Evolutionary conservation across 2,329 filamentous ascomycete genomes (phyloP), one percentile per base, ranked within the genome.

Genomic region (Sporothrix globosa): DNA sequence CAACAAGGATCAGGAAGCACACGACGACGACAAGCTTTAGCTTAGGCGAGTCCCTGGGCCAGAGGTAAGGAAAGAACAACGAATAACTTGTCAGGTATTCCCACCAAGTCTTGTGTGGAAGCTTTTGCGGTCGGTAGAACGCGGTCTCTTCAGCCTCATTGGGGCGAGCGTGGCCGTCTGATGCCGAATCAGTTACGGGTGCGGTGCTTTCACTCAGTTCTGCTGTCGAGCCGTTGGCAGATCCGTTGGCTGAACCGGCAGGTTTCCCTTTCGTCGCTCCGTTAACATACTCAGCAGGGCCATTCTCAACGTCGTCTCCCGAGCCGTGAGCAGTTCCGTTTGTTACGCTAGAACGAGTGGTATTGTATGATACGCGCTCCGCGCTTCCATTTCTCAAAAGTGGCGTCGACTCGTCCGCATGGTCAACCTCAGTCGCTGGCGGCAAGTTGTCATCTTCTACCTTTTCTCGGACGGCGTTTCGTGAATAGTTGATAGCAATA

Each of bases 41-140:
- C 73, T 84, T 86, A 5, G 77, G 56, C 50, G 92, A 90, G 77
- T 95, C 95, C 76, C 90, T 91, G 0, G 96, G 96, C 96, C 96
- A 99, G 71, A 98, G 87, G 78, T 98, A 99, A 0, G 94, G 95
- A 78, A 98, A 96, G 81, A 99, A 97, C 67, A 97, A 84, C 14
- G 91, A 92, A 80, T 98, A 99, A 60, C 95, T 93, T 73, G 91
- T 90, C 72, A 97, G 83, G 79, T 99, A 99, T 78, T 98, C 94
- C 89, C 92, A 97, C 96, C 96, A 99, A 68, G 90, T 96, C 75
- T 92, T 93, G 75, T 92, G 91, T 2, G 93, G 94, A 10, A 93
- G 87, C 74, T 92, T 95, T 50, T 91, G 91, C 1, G 94, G 94
- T 75, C 95, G 91, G 79, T 96, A 96, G 84, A 97, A 98, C 6